Conservation (phyloP, 1,139 yeast species). For the Spencermartinsiella ligniputridi region DNA sequence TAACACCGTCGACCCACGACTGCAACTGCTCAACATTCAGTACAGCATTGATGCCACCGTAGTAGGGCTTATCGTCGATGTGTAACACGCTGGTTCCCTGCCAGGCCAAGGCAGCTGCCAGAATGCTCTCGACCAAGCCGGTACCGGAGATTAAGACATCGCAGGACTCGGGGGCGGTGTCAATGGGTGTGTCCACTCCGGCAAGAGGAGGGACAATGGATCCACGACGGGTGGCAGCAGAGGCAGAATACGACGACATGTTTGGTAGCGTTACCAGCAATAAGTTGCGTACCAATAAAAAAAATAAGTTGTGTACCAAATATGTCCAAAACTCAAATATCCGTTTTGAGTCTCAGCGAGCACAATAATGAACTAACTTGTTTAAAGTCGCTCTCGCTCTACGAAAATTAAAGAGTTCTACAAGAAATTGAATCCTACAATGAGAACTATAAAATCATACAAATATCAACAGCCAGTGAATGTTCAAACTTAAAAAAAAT, state of each 20-base stretch:
- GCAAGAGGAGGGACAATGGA: slow-evolving; percentile 78
- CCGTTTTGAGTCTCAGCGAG: too few species aligned
- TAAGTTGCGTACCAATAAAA: too few species aligned
- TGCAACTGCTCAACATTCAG: slow-evolving; percentile 80
- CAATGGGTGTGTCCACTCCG: slow-evolving; percentile 64
- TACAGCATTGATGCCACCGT: slow-evolving; percentile 86
- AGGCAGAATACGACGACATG: slow-evolving; percentile 38
- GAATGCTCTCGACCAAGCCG: slow-evolving; percentile 79
- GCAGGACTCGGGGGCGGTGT: slow-evolving; percentile 39
- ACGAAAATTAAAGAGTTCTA: too few species aligned
- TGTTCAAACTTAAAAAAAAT: too few species aligned
- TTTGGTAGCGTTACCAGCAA: too few species aligned
- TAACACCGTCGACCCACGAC: slow-evolving; percentile 70
- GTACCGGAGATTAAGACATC: slow-evolving; percentile 93
- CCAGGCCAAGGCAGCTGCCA: slow-evolving; percentile 96
- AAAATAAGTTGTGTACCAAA: too few species aligned
- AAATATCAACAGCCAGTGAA: too few species aligned
- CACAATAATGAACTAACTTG: too few species aligned
- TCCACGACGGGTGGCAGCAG: slow-evolving; percentile 51
- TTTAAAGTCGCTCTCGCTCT: too few species aligned
- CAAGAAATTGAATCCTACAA: too few species aligned
- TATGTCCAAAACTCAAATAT: too few species aligned
- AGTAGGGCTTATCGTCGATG: slow-evolving; percentile 74
- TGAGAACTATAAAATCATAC: too few species aligned
- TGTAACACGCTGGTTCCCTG: slow-evolving; percentile 90